A percentile compares a stretch with the other conserved stretches of the same genome.
Conservation (phyloP, 108 stramenopile genomes). For the Nannochloropsis oceanica region DNA sequence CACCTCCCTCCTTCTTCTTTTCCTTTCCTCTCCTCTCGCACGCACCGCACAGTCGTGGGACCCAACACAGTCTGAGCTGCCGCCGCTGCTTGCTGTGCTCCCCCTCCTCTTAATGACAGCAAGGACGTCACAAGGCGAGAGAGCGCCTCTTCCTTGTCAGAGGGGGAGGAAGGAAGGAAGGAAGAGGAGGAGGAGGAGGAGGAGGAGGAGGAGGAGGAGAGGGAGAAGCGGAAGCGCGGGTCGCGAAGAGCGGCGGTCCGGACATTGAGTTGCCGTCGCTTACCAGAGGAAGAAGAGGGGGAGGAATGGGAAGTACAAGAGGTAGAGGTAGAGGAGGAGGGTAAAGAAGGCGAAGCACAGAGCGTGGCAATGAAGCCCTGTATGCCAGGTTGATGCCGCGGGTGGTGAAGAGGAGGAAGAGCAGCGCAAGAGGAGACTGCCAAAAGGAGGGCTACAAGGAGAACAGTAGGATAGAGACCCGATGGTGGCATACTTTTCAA, state of each 20-base stretch:
- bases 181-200: not conserved
- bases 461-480: too few relatives aligned
- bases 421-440: not conserved
- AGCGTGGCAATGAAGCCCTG: not conserved
- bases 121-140: not conserved
- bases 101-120: not conserved
- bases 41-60: not conserved
- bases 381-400: not conserved
- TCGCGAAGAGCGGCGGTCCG: not conserved
- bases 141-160: not conserved
- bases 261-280: not conserved
- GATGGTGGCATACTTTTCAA: too few relatives aligned
- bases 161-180: not conserved
- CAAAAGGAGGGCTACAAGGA: not conserved
- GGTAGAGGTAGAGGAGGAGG: not conserved
- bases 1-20: not conserved
- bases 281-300: not conserved
- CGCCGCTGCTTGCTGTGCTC: not conserved
- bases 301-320: too few relatives aligned
- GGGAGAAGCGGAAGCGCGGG: not conserved
- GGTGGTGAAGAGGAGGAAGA: not conserved
- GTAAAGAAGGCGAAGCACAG: not conserved
- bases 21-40: not conserved
- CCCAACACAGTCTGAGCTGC: not conserved
- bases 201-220: not conserved